Base-by-base conservation (phyloP, 2,329 filamentous ascomycete species). In the Botrytis byssoidea region DNA sequence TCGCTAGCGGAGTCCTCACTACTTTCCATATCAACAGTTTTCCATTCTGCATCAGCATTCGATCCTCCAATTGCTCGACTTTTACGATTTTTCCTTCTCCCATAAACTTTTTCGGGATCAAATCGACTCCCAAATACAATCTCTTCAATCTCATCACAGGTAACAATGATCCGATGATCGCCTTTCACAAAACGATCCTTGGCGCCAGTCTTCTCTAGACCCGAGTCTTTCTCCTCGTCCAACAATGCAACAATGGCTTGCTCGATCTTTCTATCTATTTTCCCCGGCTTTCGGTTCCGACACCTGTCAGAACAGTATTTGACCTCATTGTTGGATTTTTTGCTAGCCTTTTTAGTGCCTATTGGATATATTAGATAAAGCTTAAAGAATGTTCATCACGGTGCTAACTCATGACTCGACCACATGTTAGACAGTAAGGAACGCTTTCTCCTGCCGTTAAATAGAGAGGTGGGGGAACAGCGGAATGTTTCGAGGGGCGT, bases 231-330 rank as follows among this genome's bases (percentile, higher is more conserved):
- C 84, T 75, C 4, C 81, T 72, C 70, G 22, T 48, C 59, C 55
- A 85, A 74, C 32, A 84, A 78, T 14, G 76, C 77, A 1, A 85
- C 83, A 71, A 89, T 88, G 0, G 83, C 83, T 12, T 79, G 80
- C 79, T 90, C 88, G 61, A 90, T 88, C 73, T 85, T 84, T 3
- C 83, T 83, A 76, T 89, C 88, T 22, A 85, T 74, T 12, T 82
- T 82, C 0, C 84, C 83, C 0, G 86, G 86, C 77, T 88, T 89
- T 55, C 83, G 83, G 48, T 83, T 83, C 32, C 87, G 83, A 76
- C 88, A 90, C 55, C 85, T 82, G 64, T 85, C 82, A 0, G 88
- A 90, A 81, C 88, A 90, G 82, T 89, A 90, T 75, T 88, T 89
- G 81, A 77, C 64, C 48, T 72, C 70, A 57, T 68, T 68, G 9